Evolutionary conservation across 2,329 filamentous ascomycete species (phyloP).

Genomic region (Botrytis tulipae): DNA sequence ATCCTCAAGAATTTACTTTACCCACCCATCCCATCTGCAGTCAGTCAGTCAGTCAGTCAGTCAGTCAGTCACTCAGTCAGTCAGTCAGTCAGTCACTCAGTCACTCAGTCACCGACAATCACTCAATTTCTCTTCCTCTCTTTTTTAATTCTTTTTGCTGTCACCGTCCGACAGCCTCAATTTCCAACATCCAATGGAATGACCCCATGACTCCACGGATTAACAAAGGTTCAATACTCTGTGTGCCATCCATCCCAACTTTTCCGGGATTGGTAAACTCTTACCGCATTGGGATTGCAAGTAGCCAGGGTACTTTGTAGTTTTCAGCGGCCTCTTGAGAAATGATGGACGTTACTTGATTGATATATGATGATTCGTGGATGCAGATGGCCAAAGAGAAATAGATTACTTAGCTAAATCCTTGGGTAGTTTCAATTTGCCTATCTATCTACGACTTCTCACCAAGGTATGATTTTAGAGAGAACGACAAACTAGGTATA

Average conservation of each 20-base stretch:
- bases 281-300: background rate
- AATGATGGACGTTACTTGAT: background rate
- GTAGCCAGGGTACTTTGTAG: background rate
- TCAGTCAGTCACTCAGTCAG: background rate
- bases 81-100: background rate
- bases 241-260: background rate
- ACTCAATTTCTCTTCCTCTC: background rate
- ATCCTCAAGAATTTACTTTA: background rate
- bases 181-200: conserved; percentile 4
- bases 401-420: background rate
- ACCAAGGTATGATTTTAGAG: background rate
- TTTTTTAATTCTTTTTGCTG: background rate
- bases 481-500: background rate
- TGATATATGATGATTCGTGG: background rate
- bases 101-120: background rate
- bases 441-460: background rate
- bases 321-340: background rate
- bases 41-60: background rate
- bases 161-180: conserved; percentile 16
- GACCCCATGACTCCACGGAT: conserved; percentile 10
- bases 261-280: background rate
- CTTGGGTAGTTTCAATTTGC: too few relatives aligned
- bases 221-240: background rate
- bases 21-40: background rate
- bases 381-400: background rate